Evolutionary conservation across 2,329 filamentous ascomycete genomes (phyloP), one percentile per base, ranked within the genome.

Genomic region (Penicillium sp.): DNA sequence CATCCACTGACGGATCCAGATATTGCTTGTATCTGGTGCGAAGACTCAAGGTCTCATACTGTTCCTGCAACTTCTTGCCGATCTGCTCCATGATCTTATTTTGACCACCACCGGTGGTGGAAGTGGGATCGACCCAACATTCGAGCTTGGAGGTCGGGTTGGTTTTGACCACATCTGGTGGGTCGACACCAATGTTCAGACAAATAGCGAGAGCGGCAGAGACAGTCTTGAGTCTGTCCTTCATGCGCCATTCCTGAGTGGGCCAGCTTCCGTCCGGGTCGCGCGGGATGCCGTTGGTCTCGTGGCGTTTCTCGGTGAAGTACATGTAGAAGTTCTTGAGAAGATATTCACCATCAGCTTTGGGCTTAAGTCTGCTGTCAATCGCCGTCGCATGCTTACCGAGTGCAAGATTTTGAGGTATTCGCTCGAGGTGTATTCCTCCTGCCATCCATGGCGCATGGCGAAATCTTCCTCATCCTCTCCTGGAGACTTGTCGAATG

Each of bases 11-110:
- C 0, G 95, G 95, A 70, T 99, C 95, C 54, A 98, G 81, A 68
- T 97, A 94, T 71, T 98, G 91, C 81, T 98, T 99, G 76, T 98
- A 99, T 57, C 95, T 87, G n/a, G 94, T 97, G 61, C 96, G 86
- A 66, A 98, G 89, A 60, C 94, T 96, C 35, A 99, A 83, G 17
- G 92, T 96, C 78, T 98, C 95, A 71, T 99, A 99, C 76, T 99
- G 95, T 17, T 90, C 86, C 76, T 99, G 94, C n/a, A 99, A 81
- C 42, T 92, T 90, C 76, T 97, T 98, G 59, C 95, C 95, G 64
- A 99, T 99, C 69, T 92, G 91, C 73, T 96, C 94, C 71, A 97
- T 86, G 4, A 92, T 90, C 69, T 96, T 96, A 60, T 86, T 86
- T 42, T 85, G 83, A 5, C 90, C 88, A 1, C 89, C 87, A 0